phyloP scores from a whole-genome alignment of 768 basidiomycete species.

The Naganishia vishniacii region DNA sequence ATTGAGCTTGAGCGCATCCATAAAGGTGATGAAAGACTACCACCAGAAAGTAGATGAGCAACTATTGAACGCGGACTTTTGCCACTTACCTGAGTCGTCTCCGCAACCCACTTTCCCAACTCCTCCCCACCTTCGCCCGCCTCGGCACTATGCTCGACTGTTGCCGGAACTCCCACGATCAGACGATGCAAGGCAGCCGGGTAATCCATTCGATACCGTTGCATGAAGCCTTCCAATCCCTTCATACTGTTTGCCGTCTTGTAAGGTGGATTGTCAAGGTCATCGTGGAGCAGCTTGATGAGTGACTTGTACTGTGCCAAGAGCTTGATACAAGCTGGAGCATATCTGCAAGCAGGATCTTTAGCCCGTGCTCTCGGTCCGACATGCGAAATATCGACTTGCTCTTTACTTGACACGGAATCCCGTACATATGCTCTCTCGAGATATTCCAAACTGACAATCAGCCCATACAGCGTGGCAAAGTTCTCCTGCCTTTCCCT shows the following conservation, averaged over 20 bases:
- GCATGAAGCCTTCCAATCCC: conserved; percentile 81
- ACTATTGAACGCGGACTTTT: neutral
- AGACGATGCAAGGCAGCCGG: conserved; percentile 87
- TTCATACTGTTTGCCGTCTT: conserved; percentile 30
- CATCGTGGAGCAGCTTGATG: conserved; percentile 86
- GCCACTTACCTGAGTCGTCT: conserved; percentile 77
- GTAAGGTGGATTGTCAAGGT: conserved; percentile 57
- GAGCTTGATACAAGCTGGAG: conserved; percentile 89
- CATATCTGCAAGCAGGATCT: conserved; percentile 64
- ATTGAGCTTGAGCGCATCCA: conserved; percentile 90
- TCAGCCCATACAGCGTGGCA: conserved; percentile 84
- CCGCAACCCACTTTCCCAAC: conserved; percentile 93
- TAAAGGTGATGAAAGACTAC: conserved; percentile 95
- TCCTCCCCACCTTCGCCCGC: conserved; percentile 61
- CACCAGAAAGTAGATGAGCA: neutral
- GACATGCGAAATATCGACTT: conserved; percentile 48
- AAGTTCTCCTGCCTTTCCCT: conserved; percentile 81
- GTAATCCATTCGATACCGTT: conserved; percentile 85
- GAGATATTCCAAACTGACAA: conserved; percentile 85
- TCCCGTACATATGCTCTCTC: conserved; percentile 94
- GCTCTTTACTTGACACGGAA: conserved; percentile 84
- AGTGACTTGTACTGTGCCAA: conserved; percentile 96
- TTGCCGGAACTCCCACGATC: conserved; percentile 89
- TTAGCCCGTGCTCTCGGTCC: neutral
- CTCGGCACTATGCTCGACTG: conserved; percentile 89